Percentiles rank a stretch among this genome's conserved stretches.
Conservation (phyloP, 148 eudicot species). For the Rhododendron ovatum region DNA sequence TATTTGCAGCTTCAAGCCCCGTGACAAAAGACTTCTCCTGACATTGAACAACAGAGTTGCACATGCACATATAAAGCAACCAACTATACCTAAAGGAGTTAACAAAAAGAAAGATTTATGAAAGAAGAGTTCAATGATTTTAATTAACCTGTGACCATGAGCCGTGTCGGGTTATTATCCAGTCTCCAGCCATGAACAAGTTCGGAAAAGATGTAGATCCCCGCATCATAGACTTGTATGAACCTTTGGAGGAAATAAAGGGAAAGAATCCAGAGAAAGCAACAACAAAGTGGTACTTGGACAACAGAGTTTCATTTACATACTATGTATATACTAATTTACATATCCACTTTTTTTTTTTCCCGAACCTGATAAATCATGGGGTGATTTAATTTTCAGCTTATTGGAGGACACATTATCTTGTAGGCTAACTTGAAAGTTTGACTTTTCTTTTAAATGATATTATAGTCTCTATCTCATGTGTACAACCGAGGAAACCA, state of each 20-base stretch:
- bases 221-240: constrained; percentile 65
- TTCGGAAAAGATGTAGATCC: constrained; percentile 73
- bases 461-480: neutral
- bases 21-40: constrained; percentile 70
- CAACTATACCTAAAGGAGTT: neutral
- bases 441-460: neutral
- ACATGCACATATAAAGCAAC: neutral
- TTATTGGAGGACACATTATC: neutral
- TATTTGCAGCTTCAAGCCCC: constrained; percentile 79
- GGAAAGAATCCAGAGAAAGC: neutral
- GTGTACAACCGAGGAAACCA: neutral
- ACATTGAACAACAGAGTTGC: neutral
- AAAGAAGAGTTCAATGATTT: neutral
- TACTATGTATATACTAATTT: neutral
- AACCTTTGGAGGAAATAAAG: constrained; percentile 31
- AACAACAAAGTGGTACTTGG: neutral
- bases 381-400: neutral
- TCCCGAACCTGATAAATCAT: neutral
- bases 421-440: neutral
- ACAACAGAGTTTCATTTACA: neutral
- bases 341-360: neutral
- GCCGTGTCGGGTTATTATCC: constrained; percentile 70
- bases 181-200: constrained; percentile 78
- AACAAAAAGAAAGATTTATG: neutral
- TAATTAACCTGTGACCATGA: constrained; percentile 66